These are phyloP conservation scores for Elaphomyces granulatus DNA, from an alignment of 495 filamentous ascomycete genomes.

Conservation along the genomic window DNA sequence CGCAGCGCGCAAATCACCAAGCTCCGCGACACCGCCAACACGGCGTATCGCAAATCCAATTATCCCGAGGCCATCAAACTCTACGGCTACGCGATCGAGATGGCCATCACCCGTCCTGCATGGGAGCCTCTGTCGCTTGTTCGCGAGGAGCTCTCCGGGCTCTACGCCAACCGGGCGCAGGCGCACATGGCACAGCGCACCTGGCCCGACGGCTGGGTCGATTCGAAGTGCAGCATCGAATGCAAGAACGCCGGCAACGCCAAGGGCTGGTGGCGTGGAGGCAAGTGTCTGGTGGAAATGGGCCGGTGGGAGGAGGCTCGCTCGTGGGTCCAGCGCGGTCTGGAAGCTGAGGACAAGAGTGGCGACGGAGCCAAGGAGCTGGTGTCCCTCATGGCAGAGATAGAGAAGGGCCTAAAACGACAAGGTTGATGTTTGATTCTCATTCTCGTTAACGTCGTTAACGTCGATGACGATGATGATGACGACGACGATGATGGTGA, in stretches of 20 bases:
- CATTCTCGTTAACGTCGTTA: too few species aligned
- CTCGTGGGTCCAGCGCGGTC: slow-evolving; percentile 51
- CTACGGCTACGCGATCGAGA: slow-evolving; percentile 72
- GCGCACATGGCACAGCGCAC: slow-evolving; percentile 63
- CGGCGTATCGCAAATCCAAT: slow-evolving; percentile 59
- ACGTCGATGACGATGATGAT: too few species aligned
- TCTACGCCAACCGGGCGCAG: slow-evolving; percentile 84
- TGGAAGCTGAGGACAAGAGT: slow-evolving; percentile 74
- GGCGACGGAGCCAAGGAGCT: slow-evolving; percentile 46
- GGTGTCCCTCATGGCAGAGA: slow-evolving; percentile 50
- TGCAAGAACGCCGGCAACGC: slow-evolving; percentile 64
- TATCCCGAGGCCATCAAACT: slow-evolving; percentile 62
- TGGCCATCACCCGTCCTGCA: slow-evolving; percentile 63
- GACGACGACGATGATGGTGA: too few species aligned
- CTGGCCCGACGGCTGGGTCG: slow-evolving; percentile 70
- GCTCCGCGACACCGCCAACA: slow-evolving; percentile 77
- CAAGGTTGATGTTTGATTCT: too few species aligned
- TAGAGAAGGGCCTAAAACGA: slow-evolving; percentile 35
- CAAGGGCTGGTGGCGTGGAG: slow-evolving; percentile 87
- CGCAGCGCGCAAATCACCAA: slow-evolving; percentile 74
- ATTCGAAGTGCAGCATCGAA: slow-evolving; percentile 84
- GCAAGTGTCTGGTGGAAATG: slow-evolving; percentile 81
- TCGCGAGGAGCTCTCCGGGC: slow-evolving; percentile 61
- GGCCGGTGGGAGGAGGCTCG: slow-evolving; percentile 67
- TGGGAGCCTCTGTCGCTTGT: slow-evolving; percentile 81